Evolutionary conservation across 106 monocot species (phyloP), one percentile per base, ranked within the genome.

Genomic region (Vanilla planifolia): DNA sequence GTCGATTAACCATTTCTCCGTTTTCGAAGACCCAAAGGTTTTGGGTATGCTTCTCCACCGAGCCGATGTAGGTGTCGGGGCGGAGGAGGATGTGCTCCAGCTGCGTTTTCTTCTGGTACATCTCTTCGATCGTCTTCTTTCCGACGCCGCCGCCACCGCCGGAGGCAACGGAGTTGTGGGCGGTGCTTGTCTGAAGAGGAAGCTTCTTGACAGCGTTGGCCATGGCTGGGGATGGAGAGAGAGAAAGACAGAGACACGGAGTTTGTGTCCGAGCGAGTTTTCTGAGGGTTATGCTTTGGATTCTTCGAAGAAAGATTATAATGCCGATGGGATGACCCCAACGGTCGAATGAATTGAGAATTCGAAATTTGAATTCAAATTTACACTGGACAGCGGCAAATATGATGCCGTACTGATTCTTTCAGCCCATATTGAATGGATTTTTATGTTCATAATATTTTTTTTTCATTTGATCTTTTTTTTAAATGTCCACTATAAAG

Each of bases 41-140:
- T 48, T 80, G 80, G 16, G 91, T 88, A 84, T 98, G 88, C 70
- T 81, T 84, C 81, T 98, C 96, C 33, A 98, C 60, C 47, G 87
- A 87, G 51, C 96, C 96, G 69, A 98, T 67, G 82, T 98, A 98
- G 56, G 96, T 92, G 70, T 98, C 96, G 22, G 96, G 96, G 0
- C 96, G 87, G 53, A 92, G 87, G 55, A 98, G 88, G 84, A 98
- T 98, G 91, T 98, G 96, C 70, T 96, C 87, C 27, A 88, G 84
- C 77, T 96, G 96, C n/a, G 96, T 75, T 72, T 87, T 91, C 76
- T 96, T 96, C 79, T 96, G 90, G 79, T 96, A 96, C 23, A 81
- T 84, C 72, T 96, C 79, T 59, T 96, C 96, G 68, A 96, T 92
- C 32, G 95, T 81, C 68, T 84, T 84, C 45, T 70, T 67, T 16